Base-by-base conservation (phyloP, 495 filamentous ascomycete genomes). In the Lentithecium fluviatile region DNA sequence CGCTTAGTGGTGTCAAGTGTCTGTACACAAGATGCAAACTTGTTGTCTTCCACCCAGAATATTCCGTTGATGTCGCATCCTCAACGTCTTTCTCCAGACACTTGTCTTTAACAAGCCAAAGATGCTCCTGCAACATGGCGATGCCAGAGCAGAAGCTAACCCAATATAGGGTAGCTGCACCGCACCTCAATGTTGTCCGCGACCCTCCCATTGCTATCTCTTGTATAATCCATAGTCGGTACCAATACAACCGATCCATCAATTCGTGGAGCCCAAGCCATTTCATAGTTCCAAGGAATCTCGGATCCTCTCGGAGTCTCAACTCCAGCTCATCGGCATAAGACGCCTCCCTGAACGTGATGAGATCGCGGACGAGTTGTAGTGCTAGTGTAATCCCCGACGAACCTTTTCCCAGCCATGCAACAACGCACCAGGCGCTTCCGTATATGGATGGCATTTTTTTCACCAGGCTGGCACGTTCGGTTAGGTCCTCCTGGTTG, bases 181-280 rank as follows among this genome's bases (percentile, higher is more conserved):
- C 50, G n/a, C 11, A 17, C 34, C 25, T n/a, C 6, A 12, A 53
- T 5, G 6, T 5, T 6, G 11, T 15, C 38, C 15, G 25, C 7
- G 5, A 21, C 15, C 26, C 21, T 6, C 50, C 54, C 38, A 58
- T 47, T 7, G 23, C 24, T 20, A 58, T 17, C 29, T 58, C 54
- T 25, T 58, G 54, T 5, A 58, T 25, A 25, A 58, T 37, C 54
- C 54, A 58, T 10, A 58, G 17, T n/a, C 54, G 40, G 12, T 10
- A 21, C 40, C 42, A 58, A 24, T 58, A 58, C 6, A 43, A 19
- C 19, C 54, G 40, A 2, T 29, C 7, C 40, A 58, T 36, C 7
- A 58, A 19, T 2, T 58, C 45, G 2, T 37, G 43, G 19, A 46
- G 29, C 2, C 10, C 54, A 7, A 53, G 4, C 52, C 52, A 56